A percentile compares a stretch with the other conserved stretches of the same genome.
phyloP scores from a whole-genome alignment of 208 protist species.

The Wallacemonas sp. region DNA sequence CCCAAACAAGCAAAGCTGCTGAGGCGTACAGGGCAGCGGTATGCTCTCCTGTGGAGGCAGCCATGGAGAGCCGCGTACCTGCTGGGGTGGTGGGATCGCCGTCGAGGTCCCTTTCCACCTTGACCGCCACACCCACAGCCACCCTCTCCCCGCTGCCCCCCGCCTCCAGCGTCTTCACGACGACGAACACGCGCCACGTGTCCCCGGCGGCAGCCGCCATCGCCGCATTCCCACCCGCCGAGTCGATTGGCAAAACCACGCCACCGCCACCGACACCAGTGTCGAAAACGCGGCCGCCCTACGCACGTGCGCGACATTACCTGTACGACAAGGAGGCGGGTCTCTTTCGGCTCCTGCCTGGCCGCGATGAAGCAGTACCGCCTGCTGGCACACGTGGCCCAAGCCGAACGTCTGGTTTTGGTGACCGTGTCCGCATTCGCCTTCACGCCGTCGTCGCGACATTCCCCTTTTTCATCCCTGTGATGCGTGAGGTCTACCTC shows the following conservation, averaged over 20 bases:
- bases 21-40: not conserved
- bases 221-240: not conserved
- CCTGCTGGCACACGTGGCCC: conserved; percentile 4
- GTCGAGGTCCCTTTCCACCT: no score
- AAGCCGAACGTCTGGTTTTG: conserved; percentile 1
- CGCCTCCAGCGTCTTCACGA: conserved; percentile 11
- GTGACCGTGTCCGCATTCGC: conserved; percentile 21
- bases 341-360: conserved; percentile 20
- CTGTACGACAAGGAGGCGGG: conserved; percentile 21
- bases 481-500: conserved; percentile 61
- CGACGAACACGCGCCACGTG: conserved; percentile 12
- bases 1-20: not conserved
- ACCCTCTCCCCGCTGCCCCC: no score
- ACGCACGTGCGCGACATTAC: conserved; percentile 32
- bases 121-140: no score
- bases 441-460: conserved; percentile 48
- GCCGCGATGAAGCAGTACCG: conserved; percentile 33
- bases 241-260: not conserved
- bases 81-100: no score
- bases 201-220: not conserved
- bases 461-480: conserved; percentile 59
- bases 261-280: not conserved
- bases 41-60: no score
- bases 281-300: not conserved
- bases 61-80: no score